Evolutionary conservation across 805 yeast genomes (phyloP).

Genomic region (Diddensiella caesifluorescens): DNA sequence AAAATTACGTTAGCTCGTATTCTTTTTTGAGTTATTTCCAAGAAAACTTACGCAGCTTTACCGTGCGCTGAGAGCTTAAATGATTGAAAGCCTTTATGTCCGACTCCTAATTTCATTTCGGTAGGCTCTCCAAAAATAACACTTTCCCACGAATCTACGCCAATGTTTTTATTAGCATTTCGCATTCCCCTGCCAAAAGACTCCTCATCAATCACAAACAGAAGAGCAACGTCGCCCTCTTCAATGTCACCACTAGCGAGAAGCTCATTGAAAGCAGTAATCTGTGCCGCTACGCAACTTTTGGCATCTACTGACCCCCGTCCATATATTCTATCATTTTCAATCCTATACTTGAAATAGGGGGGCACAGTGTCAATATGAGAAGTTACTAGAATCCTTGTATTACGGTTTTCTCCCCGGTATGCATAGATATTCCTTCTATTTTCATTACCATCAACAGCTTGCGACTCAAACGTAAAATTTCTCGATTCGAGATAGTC

Average conservation of each 20-base stretch:
- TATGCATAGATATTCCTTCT: constrained; percentile 57
- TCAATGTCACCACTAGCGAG: constrained; percentile 39
- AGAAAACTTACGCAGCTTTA: constrained; percentile 36
- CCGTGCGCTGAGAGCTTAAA: constrained; percentile 46
- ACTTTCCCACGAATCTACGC: constrained; percentile 46
- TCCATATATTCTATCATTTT: constrained; percentile 50
- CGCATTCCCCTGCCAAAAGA: constrained; percentile 61
- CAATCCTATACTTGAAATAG: constrained; percentile 44
- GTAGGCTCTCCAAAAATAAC: constrained; percentile 77
- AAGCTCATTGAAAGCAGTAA: constrained; percentile 49
- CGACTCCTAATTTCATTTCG: constrained; percentile 59
- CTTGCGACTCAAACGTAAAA: constrained; percentile 47
- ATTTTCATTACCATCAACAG: constrained; percentile 30
- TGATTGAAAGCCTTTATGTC: constrained; percentile 57
- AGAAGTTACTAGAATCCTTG: constrained; percentile 50
- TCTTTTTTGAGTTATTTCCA: neutral
- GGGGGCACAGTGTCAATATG: constrained; percentile 76
- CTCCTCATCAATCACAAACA: constrained; percentile 71
- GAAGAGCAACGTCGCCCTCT: constrained; percentile 53
- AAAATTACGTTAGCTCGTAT: neutral
- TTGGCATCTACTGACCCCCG: constrained; percentile 72
- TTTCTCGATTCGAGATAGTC: constrained; percentile 40
- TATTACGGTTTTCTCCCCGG: constrained; percentile 39
- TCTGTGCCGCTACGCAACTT: constrained; percentile 60
- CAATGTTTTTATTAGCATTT: constrained; percentile 37